Percentiles rank a stretch among this genome's conserved stretches.
Evolutionary conservation across 768 basidiomycete genomes (phyloP).

Genomic region (Kondoa subrosea): DNA sequence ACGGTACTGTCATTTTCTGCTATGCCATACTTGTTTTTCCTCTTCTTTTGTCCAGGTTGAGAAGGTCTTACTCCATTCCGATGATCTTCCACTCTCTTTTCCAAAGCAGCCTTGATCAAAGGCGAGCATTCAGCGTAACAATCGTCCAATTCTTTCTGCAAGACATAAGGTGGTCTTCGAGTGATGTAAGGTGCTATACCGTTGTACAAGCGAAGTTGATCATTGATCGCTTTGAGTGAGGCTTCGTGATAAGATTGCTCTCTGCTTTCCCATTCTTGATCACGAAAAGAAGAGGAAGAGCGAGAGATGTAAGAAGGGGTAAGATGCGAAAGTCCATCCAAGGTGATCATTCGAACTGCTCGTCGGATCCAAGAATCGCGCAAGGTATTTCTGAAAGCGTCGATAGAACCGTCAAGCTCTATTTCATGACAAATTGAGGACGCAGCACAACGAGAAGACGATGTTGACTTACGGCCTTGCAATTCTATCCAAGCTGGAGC

Average conservation of each 20-base stretch:
- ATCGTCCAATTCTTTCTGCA: neutral
- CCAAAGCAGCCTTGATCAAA: neutral
- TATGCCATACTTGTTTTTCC: neutral
- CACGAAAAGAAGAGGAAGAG: slow-evolving; percentile 3
- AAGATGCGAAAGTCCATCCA: slow-evolving; percentile 8
- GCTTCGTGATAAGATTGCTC: slow-evolving; percentile 17
- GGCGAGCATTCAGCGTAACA: neutral
- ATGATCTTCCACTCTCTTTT: slow-evolving; percentile 1
- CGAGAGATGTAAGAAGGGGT: slow-evolving; percentile 11
- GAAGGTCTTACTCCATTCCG: neutral
- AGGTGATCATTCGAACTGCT: slow-evolving; percentile 14
- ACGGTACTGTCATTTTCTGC: neutral
- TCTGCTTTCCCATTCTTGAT: slow-evolving; percentile 16
- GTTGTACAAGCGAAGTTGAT: slow-evolving; percentile 14
- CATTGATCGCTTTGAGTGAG: slow-evolving; percentile 10
- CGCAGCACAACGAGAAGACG: neutral
- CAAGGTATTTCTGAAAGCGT: slow-evolving; percentile 9
- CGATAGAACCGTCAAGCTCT: slow-evolving; percentile 10
- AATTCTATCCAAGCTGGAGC: slow-evolving; percentile 21
- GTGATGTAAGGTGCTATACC: slow-evolving; percentile 12
- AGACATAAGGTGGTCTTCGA: neutral
- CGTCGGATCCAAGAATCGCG: slow-evolving; percentile 15
- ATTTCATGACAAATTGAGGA: neutral
- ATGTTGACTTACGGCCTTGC: slow-evolving; percentile 2
- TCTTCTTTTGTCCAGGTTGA: neutral